Conservation (phyloP, 495 filamentous ascomycete species). For the Aspergillus homomorphus region DNA sequence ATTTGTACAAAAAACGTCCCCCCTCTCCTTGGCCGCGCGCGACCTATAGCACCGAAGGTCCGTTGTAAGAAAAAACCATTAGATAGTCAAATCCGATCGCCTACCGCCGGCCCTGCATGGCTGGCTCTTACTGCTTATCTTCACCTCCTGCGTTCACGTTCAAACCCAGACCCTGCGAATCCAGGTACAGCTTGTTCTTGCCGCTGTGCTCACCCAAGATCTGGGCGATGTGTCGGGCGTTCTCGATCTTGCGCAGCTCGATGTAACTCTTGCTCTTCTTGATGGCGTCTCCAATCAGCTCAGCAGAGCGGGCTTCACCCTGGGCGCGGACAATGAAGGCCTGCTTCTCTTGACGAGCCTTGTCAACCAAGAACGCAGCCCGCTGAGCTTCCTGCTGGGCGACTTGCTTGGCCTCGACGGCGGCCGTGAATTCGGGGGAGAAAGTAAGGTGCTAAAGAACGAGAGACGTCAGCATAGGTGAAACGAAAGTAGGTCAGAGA, state of each 20-base stretch:
- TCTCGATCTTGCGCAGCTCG: constrained; percentile 95
- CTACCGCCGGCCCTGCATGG: constrained; percentile 12
- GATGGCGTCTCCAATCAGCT: constrained; percentile 97
- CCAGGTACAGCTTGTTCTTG: constrained; percentile 91
- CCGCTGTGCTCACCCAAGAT: constrained; percentile 81
- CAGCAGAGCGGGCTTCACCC: constrained; percentile 97
- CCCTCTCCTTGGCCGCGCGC: constrained; percentile 23
- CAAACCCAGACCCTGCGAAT: constrained; percentile 82
- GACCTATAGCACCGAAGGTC: constrained; percentile 15
- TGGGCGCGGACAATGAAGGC: constrained; percentile 97
- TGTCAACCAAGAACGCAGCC: constrained; percentile 96
- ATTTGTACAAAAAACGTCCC: constrained; percentile 43
- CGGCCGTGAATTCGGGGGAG: constrained; percentile 98
- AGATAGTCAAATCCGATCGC: background rate
- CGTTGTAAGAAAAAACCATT: constrained; percentile 9
- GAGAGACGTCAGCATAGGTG: constrained; percentile 18
- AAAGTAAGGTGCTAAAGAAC: constrained; percentile 83
- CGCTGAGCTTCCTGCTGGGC: constrained; percentile 98
- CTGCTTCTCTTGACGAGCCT: constrained; percentile 98
- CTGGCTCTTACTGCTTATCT: constrained; percentile 25
- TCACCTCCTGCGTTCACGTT: constrained; percentile 66
- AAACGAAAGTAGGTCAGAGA: background rate
- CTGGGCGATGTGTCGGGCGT: constrained; percentile 79
- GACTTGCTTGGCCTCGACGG: constrained; percentile 98
- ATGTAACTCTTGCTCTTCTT: constrained; percentile 98